These are phyloP conservation scores for Fraxinus baroniana DNA, from an alignment of 305 asterid genomes.

Conservation along the genomic window DNA sequence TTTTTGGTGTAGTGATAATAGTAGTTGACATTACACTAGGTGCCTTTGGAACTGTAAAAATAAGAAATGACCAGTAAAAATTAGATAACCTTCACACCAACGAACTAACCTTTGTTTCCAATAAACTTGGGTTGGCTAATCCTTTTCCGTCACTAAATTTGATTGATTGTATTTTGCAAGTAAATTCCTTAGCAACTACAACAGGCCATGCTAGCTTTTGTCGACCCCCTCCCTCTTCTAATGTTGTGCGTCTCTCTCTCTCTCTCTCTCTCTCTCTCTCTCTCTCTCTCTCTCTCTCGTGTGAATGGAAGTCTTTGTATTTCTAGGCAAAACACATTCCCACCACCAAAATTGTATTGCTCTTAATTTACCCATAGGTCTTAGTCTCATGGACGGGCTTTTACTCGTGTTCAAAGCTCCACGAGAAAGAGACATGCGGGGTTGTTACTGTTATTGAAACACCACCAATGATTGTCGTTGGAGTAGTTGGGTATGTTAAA, in stretches of 20 bases:
- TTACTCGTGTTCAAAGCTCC: slow-evolving; percentile 47
- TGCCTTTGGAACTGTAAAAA: not conserved
- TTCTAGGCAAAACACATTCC: not conserved
- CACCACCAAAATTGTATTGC: not conserved
- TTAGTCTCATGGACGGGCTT: not conserved
- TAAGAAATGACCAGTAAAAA: not conserved
- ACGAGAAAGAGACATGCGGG: slow-evolving; percentile 81
- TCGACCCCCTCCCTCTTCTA: no score
- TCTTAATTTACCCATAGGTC: not conserved
- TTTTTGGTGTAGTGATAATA: slow-evolving; percentile 2
- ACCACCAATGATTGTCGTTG: slow-evolving; percentile 78
- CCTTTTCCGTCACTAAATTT: not conserved
- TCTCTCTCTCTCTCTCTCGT: no score
- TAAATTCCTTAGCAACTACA: not conserved
- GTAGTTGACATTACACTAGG: not conserved
- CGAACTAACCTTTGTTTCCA: not conserved
- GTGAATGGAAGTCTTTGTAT: not conserved
- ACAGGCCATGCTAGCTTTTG: no score
- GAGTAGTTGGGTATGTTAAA: slow-evolving; percentile 39
- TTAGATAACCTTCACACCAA: not conserved
- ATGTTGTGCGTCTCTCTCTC: no score
- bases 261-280: no score
- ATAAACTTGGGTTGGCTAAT: not conserved
- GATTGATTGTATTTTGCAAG: not conserved
- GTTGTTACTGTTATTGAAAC: slow-evolving; percentile 78